Evolutionary conservation across 257 asterid genomes (phyloP), one percentile per base, ranked within the genome.

Genomic region (Agastache rugosa): DNA sequence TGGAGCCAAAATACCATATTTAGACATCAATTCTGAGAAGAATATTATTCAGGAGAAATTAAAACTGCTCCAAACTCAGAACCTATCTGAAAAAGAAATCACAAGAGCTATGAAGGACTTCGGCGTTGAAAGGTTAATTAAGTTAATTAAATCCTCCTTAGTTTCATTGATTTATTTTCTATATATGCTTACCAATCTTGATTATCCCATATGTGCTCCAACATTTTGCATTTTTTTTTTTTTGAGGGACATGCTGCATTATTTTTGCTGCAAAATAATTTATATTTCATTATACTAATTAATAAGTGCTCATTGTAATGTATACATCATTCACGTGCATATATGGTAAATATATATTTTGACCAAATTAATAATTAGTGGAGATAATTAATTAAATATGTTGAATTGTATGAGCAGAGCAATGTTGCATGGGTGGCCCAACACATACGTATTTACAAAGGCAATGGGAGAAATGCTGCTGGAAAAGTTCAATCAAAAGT

Each of bases 381-480:
- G n/a, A n/a, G n/a, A n/a, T 14, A 15, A 5, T 51, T 19, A 51
- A 17, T 1, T 34, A 37, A 7, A 37, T 37, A 55, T 41, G 1
- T 41, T 41, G 37, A 42, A 65, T 65, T 17, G 22, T 34, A 19
- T 15, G 44, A 12, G 12, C 74, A 87, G 93, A 79, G 87, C 96
- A 68, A 78, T 0, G 50, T 8, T 86, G 63, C 89, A 90, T 77
- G 93, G 96, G 5, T 90, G 96, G 93, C 91, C 93, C 62, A 90
- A 90, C 72, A 85, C 96, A 20, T 90, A 90, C 35, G 84, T 80
- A 11, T 87, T 86, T 76, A 90, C 93, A 19, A 90, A 87, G 78
- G 93, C 96, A 62, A 84, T 90, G 82, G 96, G 87, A 19, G 96
- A 90, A 68, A 90, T 87, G 91, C 15, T 85, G 44, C 29, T 90